A percentile compares a stretch with the other conserved stretches of the same genome.
Conservation (phyloP, 2,329 filamentous ascomycete genomes). For the Simplicillium aogashimaense region DNA sequence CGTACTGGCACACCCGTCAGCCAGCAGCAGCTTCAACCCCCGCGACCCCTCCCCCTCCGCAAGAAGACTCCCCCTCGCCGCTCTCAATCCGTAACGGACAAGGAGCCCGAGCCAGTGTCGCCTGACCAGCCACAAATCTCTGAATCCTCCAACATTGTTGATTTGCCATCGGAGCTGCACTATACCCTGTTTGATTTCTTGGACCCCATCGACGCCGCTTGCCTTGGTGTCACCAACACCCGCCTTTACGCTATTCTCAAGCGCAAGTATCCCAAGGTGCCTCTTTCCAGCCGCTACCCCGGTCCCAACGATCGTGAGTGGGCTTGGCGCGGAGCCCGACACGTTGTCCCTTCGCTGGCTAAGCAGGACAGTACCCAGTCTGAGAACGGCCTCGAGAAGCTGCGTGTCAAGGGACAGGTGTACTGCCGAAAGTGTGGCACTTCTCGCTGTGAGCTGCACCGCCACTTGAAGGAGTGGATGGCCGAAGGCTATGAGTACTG, state of each 20-base stretch:
- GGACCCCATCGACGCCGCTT: constrained; percentile 55
- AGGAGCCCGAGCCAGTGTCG: constrained; percentile 35
- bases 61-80: constrained; percentile 38
- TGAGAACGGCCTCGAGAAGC: constrained; percentile 25
- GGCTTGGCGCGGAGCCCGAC: constrained; percentile 49
- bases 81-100: constrained; percentile 52
- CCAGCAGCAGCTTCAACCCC: too few relatives aligned
- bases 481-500: constrained; percentile 48
- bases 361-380: neutral
- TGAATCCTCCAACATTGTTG: constrained; percentile 32
- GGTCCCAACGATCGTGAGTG: constrained; percentile 56
- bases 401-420: constrained; percentile 47
- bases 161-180: constrained; percentile 50
- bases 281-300: constrained; percentile 43
- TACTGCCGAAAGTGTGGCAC: constrained; percentile 54
- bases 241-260: constrained; percentile 50
- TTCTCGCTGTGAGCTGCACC: constrained; percentile 51
- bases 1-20: constrained; percentile 9
- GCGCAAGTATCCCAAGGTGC: constrained; percentile 44
- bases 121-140: constrained; percentile 37
- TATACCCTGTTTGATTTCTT: constrained; percentile 51
- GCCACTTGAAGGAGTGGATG: constrained; percentile 52
- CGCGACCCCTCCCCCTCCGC: constrained; percentile 16
- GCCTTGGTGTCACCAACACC: constrained; percentile 47
- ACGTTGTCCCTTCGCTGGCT: constrained; percentile 20